Percentiles rank a stretch among this genome's conserved stretches.
These are phyloP conservation scores for Candolleomyces aberdarensis DNA, from an alignment of 768 basidiomycete genomes.

Conservation along the genomic window DNA sequence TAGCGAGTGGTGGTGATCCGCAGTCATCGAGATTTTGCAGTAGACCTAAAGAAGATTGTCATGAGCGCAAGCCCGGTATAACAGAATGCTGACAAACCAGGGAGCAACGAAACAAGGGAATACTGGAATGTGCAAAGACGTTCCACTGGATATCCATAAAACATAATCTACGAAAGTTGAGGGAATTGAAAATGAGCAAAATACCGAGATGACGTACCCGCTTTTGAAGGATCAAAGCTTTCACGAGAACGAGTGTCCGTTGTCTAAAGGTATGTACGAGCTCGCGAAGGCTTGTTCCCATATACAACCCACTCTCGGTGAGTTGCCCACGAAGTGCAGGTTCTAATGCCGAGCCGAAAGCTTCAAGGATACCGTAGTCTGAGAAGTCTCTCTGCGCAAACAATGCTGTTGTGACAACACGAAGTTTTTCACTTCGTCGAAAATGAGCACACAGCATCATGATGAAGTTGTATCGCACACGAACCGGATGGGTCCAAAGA, in stretches of 20 bases:
- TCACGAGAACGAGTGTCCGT: conserved; percentile 88
- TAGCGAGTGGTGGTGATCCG: conserved; percentile 80
- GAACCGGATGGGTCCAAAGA: conserved; percentile 86
- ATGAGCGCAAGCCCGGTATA: neutral
- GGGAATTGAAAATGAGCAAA: neutral
- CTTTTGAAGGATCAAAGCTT: conserved; percentile 91
- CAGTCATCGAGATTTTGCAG: conserved; percentile 89
- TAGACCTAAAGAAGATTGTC: conserved; percentile 51
- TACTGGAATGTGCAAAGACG: conserved; percentile 96
- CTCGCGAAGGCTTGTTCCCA: conserved; percentile 78
- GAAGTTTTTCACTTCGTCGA: conserved; percentile 73
- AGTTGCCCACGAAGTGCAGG: conserved; percentile 70
- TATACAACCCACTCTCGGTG: conserved; percentile 92
- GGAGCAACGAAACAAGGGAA: conserved; percentile 89
- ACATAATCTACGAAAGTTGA: conserved; percentile 69
- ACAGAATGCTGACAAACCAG: conserved; percentile 48
- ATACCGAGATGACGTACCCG: conserved; percentile 47
- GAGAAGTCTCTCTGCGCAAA: conserved; percentile 93
- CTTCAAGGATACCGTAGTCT: conserved; percentile 84
- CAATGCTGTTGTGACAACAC: conserved; percentile 89
- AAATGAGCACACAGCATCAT: neutral
- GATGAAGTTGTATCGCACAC: neutral
- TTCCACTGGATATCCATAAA: conserved; percentile 96
- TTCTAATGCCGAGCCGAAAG: conserved; percentile 80
- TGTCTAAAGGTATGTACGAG: conserved; percentile 93